These are phyloP conservation scores for Fusarium virguliforme DNA, from an alignment of 2,329 filamentous ascomycete genomes.

Conservation along the genomic window DNA sequence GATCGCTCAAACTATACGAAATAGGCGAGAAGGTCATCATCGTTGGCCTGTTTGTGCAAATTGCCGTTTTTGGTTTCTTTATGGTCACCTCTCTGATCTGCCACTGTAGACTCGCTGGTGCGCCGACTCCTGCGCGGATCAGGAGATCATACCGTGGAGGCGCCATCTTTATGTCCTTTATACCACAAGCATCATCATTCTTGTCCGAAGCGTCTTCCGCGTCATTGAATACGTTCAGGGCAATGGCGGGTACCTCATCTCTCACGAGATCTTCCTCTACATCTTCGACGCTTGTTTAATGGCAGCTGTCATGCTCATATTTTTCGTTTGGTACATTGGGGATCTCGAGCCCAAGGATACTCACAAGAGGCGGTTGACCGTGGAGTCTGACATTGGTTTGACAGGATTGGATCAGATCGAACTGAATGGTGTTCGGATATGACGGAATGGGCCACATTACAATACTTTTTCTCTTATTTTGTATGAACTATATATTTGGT, in stretches of 20 bases:
- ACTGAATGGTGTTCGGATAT: too few relatives aligned
- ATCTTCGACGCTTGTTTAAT: slow-evolving; percentile 63
- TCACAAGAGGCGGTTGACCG: too few relatives aligned
- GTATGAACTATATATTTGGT: too few relatives aligned
- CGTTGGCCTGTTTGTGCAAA: slow-evolving; percentile 14
- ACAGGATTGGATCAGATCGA: too few relatives aligned
- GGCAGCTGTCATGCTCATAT: slow-evolving; percentile 59
- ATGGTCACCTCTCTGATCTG: slow-evolving; percentile 1
- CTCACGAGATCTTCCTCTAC: slow-evolving; percentile 61
- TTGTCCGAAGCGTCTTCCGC: slow-evolving; percentile 63
- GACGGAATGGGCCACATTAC: too few relatives aligned
- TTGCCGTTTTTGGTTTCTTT: slow-evolving; percentile 13
- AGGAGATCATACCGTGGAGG: slow-evolving; percentile 54
- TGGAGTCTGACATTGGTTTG: too few relatives aligned
- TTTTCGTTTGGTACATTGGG: slow-evolving; percentile 46
- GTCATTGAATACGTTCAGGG: slow-evolving; percentile 65
- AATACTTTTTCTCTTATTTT: too few relatives aligned
- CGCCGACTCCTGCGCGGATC: too few relatives aligned
- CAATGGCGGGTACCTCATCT: slow-evolving; percentile 59
- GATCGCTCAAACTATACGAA: background rate
- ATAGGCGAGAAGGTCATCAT: slow-evolving; percentile 22
- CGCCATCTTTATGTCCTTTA: slow-evolving; percentile 55
- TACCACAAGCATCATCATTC: slow-evolving; percentile 58
- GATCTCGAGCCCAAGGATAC: too few relatives aligned
- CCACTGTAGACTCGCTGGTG: background rate